Evolutionary conservation across 257 asterid species (phyloP), one percentile per base, ranked within the genome.

Genomic region (Ilex aquifolium): DNA sequence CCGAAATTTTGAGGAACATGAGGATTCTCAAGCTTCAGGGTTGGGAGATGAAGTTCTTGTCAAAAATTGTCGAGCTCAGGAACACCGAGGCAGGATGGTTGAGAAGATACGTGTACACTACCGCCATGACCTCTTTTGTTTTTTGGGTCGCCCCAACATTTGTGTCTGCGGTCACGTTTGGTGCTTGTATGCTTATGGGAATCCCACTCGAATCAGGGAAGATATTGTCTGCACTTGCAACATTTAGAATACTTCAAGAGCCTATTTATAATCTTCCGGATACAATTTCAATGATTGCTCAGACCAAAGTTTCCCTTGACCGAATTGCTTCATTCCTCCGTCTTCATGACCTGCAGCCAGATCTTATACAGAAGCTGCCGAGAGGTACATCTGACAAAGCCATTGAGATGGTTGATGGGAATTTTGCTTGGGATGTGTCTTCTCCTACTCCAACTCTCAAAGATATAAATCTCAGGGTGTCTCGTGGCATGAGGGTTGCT

Each of bases 1-100:
- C 97, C 51, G 99, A 92, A 75, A 82, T 92, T 13, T 78, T 92
- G 80, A 79, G 92, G 76, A 92, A 87, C 78, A 92, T 92, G 97
- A 83, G 95, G 70, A 87, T 88, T 60, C 95, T 92, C 61, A 92
- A 89, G 72, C 93, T 92, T 56, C 98, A 92, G 67, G 90, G 95
- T 21, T 89, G 98, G 98, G 98, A 92, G 73, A 44, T 85, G 83
- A 85, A 88, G 80, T 87, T 88, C 54, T 79, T 92, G 11, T 74
- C 88, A 2, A 92, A 71, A 62, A 84, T 91, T 62, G 53, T 71
- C 7, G 89, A 78, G 21, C 79, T 82, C 30, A 76, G 98, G 64
- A 77, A 74, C 36, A 78, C 46, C 0, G 98, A 92, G 79, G 63
- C 82, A 30, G 80, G 78, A 1, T 92, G 98, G 98, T 79, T 92